Conservation (phyloP, 2,329 filamentous ascomycete species). For the Ceratocystiopsis sp. region DNA sequence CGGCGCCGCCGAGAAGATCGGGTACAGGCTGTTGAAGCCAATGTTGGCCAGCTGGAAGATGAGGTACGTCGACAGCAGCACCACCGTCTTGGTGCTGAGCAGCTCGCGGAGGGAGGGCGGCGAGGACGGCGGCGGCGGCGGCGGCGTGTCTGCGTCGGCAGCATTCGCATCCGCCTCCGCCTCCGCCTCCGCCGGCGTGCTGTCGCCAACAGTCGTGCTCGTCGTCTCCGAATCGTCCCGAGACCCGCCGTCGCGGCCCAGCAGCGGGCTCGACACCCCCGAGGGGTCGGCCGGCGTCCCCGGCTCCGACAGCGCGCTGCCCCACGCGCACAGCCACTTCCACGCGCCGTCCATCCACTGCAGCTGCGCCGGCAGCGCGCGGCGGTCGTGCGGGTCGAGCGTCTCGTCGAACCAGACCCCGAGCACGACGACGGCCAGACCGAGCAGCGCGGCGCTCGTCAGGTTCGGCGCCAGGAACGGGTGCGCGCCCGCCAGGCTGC, state of each 20-base stretch:
- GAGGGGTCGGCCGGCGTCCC: conserved; percentile 9
- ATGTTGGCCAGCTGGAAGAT: conserved; percentile 91
- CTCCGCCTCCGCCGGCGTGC: neutral
- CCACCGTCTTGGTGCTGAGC: conserved; percentile 63
- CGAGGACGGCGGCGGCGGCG: conserved; percentile 7
- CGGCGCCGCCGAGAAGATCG: conserved; percentile 68
- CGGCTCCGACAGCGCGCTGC: neutral
- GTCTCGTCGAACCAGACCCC: conserved; percentile 80
- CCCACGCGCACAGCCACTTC: conserved; percentile 10
- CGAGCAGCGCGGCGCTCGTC: conserved; percentile 53
- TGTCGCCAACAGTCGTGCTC: conserved; percentile 1
- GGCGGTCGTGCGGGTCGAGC: conserved; percentile 31
- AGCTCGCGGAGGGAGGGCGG: conserved; percentile 30
- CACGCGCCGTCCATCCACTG: conserved; percentile 16
- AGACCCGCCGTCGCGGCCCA: no score
- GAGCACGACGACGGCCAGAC: conserved; percentile 55
- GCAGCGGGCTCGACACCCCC: neutral
- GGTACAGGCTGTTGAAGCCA: conserved; percentile 87
- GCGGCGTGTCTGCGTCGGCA: conserved; percentile 14
- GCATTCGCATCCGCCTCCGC: conserved; percentile 19
- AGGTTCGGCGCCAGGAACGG: conserved; percentile 81
- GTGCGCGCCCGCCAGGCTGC: conserved; percentile 43
- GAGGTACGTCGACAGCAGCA: conserved; percentile 71
- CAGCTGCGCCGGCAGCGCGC: conserved; percentile 9
- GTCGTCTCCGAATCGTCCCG: neutral